Evolutionary conservation across 345 rosid species (phyloP), one percentile per base, ranked within the genome.

Genomic region (Chamaenerion angustifolium): DNA sequence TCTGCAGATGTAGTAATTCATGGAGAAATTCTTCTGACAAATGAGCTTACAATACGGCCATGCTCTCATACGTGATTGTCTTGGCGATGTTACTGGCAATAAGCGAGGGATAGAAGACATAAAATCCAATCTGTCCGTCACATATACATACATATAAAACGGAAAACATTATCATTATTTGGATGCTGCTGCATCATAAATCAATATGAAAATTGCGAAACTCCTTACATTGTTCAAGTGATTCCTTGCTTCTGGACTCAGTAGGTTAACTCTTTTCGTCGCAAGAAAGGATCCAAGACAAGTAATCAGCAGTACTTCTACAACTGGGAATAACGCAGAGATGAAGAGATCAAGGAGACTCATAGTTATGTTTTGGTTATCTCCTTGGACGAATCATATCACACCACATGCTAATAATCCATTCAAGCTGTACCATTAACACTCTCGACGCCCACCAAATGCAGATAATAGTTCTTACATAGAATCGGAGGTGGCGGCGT

Each of bases 71-170:
- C 21, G 80, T 75, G 16, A 75, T 62, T 16, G 71, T 56, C 40
- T 52, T 60, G 16, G 71, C 76, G 14, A 71, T 59, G 63, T 50
- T 61, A 65, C 72, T 42, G 31, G 56, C 64, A 2, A 75, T 61
- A 6, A 75, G 56, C 12, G 76, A 59, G 17, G 74, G 80, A 49
- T 44, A 60, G 51, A 75, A 60, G 49, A 75, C 76, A 37, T 17
- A 65, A 19, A 71, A 71, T 18, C 57, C 71, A 16, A 71, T 35
- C 76, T 75, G 67, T 0, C 6, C 51, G 4, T 21, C 25, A 2
- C 25, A 21, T 21, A 21, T 4, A n/a, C n/a, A n/a, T n/a, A n/a
- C n/a, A n/a, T n/a, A n/a, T n/a, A n/a, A 21, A 21, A 21, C 25
- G 4, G 25, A 21, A 21, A 21, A 4, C 25, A 2, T n/a, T n/a